phyloP scores from a whole-genome alignment of 2,329 filamentous ascomycete species.

The Aspergillus hortae region DNA sequence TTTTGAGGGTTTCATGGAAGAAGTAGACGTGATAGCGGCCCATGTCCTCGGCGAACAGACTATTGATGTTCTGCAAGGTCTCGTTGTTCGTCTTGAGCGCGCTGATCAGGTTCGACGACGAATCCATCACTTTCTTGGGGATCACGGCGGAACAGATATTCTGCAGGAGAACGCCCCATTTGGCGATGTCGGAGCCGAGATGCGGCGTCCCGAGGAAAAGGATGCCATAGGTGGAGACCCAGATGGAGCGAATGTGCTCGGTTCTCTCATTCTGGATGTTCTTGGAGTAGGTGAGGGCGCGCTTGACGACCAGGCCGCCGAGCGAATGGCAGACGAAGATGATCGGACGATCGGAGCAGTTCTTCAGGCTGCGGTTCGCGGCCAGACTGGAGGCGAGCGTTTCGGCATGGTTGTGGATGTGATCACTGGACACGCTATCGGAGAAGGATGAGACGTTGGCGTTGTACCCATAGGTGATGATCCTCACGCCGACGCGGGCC shows the following conservation, averaged over 20 bases:
- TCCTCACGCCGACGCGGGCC: constrained; percentile 54
- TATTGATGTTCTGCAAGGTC: constrained; percentile 70
- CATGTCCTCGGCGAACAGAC: constrained; percentile 67
- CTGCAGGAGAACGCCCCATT: constrained; percentile 66
- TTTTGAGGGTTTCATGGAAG: constrained; percentile 71
- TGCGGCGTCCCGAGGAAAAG: constrained; percentile 77
- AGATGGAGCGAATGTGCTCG: constrained; percentile 65
- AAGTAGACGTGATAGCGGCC: constrained; percentile 70
- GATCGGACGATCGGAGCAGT: constrained; percentile 61
- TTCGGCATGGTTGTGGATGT: constrained; percentile 69
- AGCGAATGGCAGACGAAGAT: constrained; percentile 74
- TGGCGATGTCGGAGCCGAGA: constrained; percentile 63
- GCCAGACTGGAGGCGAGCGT: constrained; percentile 62
- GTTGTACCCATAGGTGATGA: constrained; percentile 73
- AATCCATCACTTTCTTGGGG: constrained; percentile 64
- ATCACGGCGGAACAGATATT: constrained; percentile 63
- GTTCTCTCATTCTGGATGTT: constrained; percentile 58
- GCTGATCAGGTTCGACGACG: constrained; percentile 64
- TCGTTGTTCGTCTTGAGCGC: constrained; percentile 72
- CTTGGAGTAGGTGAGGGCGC: constrained; percentile 64
- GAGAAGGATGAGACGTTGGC: constrained; percentile 57
- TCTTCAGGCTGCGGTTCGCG: constrained; percentile 54
- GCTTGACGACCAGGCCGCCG: constrained; percentile 69
- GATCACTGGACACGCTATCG: constrained; percentile 58
- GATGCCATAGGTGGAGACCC: constrained; percentile 70